Conservation (phyloP, 2,329 filamentous ascomycete species). For the Cladosporium oxysporum region DNA sequence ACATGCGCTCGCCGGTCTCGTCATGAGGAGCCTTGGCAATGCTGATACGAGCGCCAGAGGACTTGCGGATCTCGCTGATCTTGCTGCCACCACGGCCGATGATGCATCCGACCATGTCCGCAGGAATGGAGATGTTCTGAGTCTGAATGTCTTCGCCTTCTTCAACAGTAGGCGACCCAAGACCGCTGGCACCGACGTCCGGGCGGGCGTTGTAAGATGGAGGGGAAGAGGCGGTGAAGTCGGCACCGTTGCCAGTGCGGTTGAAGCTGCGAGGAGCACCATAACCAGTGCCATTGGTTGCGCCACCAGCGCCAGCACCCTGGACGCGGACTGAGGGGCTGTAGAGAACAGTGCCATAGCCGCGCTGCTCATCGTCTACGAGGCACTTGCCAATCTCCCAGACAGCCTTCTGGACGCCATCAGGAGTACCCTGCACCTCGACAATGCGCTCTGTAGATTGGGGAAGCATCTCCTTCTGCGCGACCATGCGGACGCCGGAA, state of each 20-base stretch:
- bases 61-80: slow-evolving; percentile 98
- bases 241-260: slow-evolving; percentile 91
- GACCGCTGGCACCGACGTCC: slow-evolving; percentile 69
- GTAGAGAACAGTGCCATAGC: slow-evolving; percentile 95
- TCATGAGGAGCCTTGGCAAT: slow-evolving; percentile 97
- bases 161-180: slow-evolving; percentile 81
- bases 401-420: slow-evolving; percentile 91
- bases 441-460: slow-evolving; percentile 98
- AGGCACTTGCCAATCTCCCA: slow-evolving; percentile 99
- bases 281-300: slow-evolving; percentile 55
- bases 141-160: slow-evolving; percentile 98
- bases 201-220: slow-evolving; percentile 76
- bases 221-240: slow-evolving; percentile 83
- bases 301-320: slow-evolving; percentile 56
- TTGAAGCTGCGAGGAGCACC: slow-evolving; percentile 67
- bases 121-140: slow-evolving; percentile 98
- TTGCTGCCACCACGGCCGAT: slow-evolving; percentile 94
- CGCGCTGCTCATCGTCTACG: slow-evolving; percentile 95
- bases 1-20: slow-evolving; percentile 98
- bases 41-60: slow-evolving; percentile 92
- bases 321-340: slow-evolving; percentile 92
- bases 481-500: slow-evolving; percentile 97
- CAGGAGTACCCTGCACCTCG: slow-evolving; percentile 91
- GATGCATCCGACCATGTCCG: slow-evolving; percentile 99
- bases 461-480: slow-evolving; percentile 98